phyloP scores from a whole-genome alignment of 2,329 filamentous ascomycete species.

The Venturia carpophila region DNA sequence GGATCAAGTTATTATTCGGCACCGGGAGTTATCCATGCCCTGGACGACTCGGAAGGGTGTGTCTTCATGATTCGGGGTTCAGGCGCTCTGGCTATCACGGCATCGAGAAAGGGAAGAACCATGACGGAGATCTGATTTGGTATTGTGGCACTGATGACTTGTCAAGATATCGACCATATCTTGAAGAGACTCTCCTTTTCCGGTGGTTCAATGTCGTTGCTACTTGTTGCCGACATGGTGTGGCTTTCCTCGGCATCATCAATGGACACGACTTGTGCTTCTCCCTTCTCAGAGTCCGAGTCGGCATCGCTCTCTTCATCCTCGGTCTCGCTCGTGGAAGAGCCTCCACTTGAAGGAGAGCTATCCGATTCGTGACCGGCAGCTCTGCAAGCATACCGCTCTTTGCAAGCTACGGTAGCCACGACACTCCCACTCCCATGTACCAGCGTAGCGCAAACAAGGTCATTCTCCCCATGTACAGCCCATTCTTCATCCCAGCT shows the following conservation, averaged over 20 bases:
- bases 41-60: too few relatives aligned
- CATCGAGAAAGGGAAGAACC: neutral
- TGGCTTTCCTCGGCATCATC: slow-evolving; percentile 9
- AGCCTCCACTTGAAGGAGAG: neutral
- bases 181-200: neutral
- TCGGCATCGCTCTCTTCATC: neutral
- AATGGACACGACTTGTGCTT: neutral
- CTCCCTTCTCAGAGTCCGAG: neutral
- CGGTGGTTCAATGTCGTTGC: neutral
- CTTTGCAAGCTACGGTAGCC: slow-evolving; percentile 35
- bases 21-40: neutral
- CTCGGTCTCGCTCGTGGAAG: neutral
- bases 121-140: too few relatives aligned
- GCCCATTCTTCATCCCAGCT: neutral
- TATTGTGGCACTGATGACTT: neutral
- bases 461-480: slow-evolving; percentile 12
- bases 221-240: neutral
- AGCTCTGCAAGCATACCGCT: slow-evolving; percentile 24
- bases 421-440: slow-evolving; percentile 22
- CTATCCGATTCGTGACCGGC: neutral
- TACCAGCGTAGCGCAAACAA: neutral
- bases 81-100: neutral
- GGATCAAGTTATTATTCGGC: neutral
- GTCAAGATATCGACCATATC: slow-evolving; percentile 10
- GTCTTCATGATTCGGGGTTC: too few relatives aligned